These are phyloP conservation scores for Phytophthora hibernalis DNA, from an alignment of 352 stramenopile genomes.

Conservation along the genomic window DNA sequence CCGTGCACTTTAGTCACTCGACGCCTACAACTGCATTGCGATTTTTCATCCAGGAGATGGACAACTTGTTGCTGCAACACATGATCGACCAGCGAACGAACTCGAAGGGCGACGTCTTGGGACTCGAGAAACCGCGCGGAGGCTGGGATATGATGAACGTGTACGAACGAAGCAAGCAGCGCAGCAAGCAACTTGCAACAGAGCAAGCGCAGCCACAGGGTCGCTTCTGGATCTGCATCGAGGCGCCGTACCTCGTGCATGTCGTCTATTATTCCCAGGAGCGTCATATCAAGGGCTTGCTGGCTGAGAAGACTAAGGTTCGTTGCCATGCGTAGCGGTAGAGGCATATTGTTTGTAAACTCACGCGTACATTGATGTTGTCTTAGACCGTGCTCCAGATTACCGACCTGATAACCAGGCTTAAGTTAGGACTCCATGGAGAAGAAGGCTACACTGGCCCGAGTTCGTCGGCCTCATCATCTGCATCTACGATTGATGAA, in stretches of 20 bases:
- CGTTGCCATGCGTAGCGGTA: slow-evolving; percentile 1
- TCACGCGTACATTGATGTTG: slow-evolving; percentile 3
- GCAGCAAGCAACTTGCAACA: slow-evolving; percentile 41
- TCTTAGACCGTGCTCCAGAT: slow-evolving; percentile 65
- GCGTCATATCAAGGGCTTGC: slow-evolving; percentile 63
- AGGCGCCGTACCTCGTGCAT: slow-evolving; percentile 72
- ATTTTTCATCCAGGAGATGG: slow-evolving; percentile 78
- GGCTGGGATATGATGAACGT: slow-evolving; percentile 59
- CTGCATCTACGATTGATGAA: slow-evolving; percentile 5
- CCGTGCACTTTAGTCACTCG: slow-evolving; percentile 63
- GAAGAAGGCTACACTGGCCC: slow-evolving; percentile 7
- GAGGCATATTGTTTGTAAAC: neutral
- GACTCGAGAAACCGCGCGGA: slow-evolving; percentile 51
- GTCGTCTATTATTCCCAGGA: slow-evolving; percentile 82
- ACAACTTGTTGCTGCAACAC: slow-evolving; percentile 57
- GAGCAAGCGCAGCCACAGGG: slow-evolving; percentile 38
- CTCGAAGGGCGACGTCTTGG: slow-evolving; percentile 50
- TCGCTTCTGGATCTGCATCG: slow-evolving; percentile 79
- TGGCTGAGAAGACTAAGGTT: slow-evolving; percentile 80
- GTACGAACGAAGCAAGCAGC: slow-evolving; percentile 49
- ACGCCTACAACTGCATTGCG: slow-evolving; percentile 60
- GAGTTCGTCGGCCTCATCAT: slow-evolving; percentile 8
- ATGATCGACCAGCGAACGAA: slow-evolving; percentile 38
- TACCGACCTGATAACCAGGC: slow-evolving; percentile 57
- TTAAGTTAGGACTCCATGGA: slow-evolving; percentile 43